Base-by-base conservation (phyloP, 176 grass and related monocot species). In the Lolium perenne region DNA sequence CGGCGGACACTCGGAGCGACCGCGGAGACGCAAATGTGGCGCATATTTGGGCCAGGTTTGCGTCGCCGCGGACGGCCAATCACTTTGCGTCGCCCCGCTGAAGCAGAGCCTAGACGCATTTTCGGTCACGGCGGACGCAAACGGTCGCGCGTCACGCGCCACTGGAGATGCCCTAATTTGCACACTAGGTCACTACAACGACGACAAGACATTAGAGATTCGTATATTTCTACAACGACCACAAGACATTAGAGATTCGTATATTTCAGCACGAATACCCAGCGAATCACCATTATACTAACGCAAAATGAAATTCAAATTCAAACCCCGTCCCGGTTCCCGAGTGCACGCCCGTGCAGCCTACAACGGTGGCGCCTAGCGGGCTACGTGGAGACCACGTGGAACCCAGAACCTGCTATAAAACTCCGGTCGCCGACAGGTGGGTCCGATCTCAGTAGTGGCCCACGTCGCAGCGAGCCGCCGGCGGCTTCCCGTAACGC, bases 361-460 rank as follows among this genome's bases (percentile, higher is more conserved):
- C 46, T 81, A 40, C 18, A 7, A 16, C 25, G 9, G 14, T 16
- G 58, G 46, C 72, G 72, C 14, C 56, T 69, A 85, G 49, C 64
- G 26, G 49, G 32, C 32, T 35, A 15, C 29, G 4, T 23, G 72
- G 2, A 0, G 50, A 80, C 10, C 55, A 80, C 77, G 13, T 64
- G n/a, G 14, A 65, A 74, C 72, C 58, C 58, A 66, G 54, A 55
- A 10, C 69, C 58, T 81, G 10, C 78, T 56, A 63, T 65, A 54
- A 53, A 54, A 10, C 56, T 25, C 6, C 7, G 2, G 0, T n/a
- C 32, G 29, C 85, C 20, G 78, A 82, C 78, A 53, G 13, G 78
- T 82, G 38, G 85, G 78, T 32, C 69, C 32, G 1, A 0, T 0
- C 71, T 11, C 38, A 0, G 0, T 5, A 20, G 45, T 74, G 71